A percentile compares a stretch with the other conserved stretches of the same genome.
Conservation (phyloP, 2,329 filamentous ascomycete genomes). For the Zelopaecilomyces penicillatus region DNA sequence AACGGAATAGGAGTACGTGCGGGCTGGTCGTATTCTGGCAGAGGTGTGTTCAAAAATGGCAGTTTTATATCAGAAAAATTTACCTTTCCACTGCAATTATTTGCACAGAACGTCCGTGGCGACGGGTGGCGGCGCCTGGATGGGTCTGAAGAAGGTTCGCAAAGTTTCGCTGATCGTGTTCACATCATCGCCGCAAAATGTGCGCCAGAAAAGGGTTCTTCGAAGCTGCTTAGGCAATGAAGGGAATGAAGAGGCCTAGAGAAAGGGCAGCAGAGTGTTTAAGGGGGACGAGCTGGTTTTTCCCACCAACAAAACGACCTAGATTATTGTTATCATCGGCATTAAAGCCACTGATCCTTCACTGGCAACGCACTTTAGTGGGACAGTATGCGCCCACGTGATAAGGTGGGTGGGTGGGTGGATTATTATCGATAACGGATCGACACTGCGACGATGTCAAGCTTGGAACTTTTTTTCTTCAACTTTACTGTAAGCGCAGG, state of each 20-base stretch:
- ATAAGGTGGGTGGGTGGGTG: conserved; percentile 18
- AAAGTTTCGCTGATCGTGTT: conserved; percentile 22
- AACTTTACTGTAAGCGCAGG: no score
- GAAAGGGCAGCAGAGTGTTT: conserved; percentile 9
- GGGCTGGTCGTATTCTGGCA: no score
- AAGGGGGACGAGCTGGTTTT: conserved; percentile 16
- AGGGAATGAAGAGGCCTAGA: conserved; percentile 2
- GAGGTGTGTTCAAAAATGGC: no score
- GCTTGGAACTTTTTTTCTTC: conserved; percentile 16
- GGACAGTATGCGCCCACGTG: conserved; percentile 34
- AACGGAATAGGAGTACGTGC: no score
- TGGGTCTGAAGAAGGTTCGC: conserved; percentile 18
- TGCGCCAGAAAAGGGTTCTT: conserved; percentile 9
- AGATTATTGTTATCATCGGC: conserved; percentile 15
- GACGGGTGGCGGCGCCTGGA: conserved; percentile 18
- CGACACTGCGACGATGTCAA: no score
- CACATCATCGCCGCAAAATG: conserved; percentile 31
- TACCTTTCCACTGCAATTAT: no score
- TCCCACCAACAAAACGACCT: conserved; percentile 12
- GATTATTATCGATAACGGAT: conserved; percentile 20
- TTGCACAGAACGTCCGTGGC: conserved; percentile 4
- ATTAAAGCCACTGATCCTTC: conserved; percentile 5
- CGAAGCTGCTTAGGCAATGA: conserved; percentile 1
- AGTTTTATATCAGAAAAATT: no score
- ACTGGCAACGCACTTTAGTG: conserved; percentile 20